These are phyloP conservation scores for Withania somnifera DNA, from an alignment of 305 asterid species.

Conservation along the genomic window DNA sequence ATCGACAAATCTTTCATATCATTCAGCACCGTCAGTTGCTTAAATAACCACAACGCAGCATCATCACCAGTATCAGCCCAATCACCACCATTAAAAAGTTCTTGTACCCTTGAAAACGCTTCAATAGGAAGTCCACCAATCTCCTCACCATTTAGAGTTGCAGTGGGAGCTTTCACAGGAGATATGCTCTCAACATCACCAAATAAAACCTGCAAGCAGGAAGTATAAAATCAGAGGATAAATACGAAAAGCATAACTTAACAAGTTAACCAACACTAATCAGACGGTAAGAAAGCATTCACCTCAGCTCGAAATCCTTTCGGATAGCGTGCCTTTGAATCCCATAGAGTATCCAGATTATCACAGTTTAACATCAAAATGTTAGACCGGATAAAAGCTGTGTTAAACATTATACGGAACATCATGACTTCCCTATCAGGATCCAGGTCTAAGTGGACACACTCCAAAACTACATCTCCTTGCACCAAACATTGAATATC, in stretches of 20 bases:
- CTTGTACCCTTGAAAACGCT: conserved; percentile 90
- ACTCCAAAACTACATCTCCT: conserved; percentile 96
- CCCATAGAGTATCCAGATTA: conserved; percentile 90
- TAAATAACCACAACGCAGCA: conserved; percentile 85
- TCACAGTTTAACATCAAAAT: conserved; percentile 90
- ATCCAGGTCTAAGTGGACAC: conserved; percentile 84
- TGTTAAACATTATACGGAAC: conserved; percentile 91
- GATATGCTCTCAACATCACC: conserved; percentile 83
- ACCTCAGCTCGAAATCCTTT: conserved; percentile 99
- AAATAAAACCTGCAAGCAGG: conserved; percentile 56
- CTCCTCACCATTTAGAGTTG: conserved; percentile 81
- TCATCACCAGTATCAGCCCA: conserved; percentile 84
- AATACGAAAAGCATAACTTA: neutral
- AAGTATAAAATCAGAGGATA: conserved; percentile 9
- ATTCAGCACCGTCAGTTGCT: conserved; percentile 69
- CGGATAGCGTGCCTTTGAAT: conserved; percentile 76
- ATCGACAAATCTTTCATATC: conserved; percentile 75
- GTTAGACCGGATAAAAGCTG: conserved; percentile 90
- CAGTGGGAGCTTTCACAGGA: conserved; percentile 54
- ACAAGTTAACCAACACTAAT: conserved; percentile 1
- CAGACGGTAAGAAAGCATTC: conserved; percentile 8
- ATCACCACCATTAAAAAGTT: conserved; percentile 77
- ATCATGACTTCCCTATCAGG: conserved; percentile 98
- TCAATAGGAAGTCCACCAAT: conserved; percentile 88
- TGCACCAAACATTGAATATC: conserved; percentile 96